Evolutionary conservation across 495 filamentous ascomycete genomes (phyloP), one percentile per base, ranked within the genome.

Genomic region (Tetracladium setigerum): DNA sequence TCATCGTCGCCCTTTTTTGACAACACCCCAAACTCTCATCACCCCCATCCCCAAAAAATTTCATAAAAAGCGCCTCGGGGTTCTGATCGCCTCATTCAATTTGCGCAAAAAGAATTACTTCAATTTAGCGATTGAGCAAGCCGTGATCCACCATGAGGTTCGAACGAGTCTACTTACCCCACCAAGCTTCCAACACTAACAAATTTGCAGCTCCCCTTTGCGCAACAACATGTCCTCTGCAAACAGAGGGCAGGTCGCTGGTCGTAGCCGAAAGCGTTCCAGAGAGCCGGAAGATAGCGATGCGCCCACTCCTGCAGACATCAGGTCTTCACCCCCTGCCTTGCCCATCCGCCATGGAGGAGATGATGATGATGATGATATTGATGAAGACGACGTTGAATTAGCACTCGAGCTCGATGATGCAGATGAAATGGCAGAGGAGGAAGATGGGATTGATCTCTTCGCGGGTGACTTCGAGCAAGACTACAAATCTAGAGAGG

Each of bases 361-460:
- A 18, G 22, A 27, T 7, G 59, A 62, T 34, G 73, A 91, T 54
- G 83, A 89, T n/a, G 83, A 90, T 31, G 83, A 89, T 44, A 76
- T 81, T 32, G 59, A 79, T 10, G 81, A 86, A 53, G 82, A 84
- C 35, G 85, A 87, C 40, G 72, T 77, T 43, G 84, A 89, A 50
- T 63, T 94, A 5, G 71, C 83, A 37, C 82, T 75, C 38, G 89
- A 95, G 57, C 80, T 96, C 54, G 90, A 96, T 46, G 94, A 99
- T 57, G 77, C 88, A 38, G 94, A 97, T 54, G 94, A 99, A 64
- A 79, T 89, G 79, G 94, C 90, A 10, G 94, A 97, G 63, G 92
- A 97, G 57, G 87, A 92, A 56, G 86, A 83, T 37, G 86, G 86
- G 14, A 95, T 96, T 55, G 91, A 99, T 67, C 77, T 99, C 19